A percentile compares a stretch with the other conserved stretches of the same genome.
phyloP scores from a whole-genome alignment of 2,329 filamentous ascomycete genomes.

The Hymenoscyphus repandus region DNA sequence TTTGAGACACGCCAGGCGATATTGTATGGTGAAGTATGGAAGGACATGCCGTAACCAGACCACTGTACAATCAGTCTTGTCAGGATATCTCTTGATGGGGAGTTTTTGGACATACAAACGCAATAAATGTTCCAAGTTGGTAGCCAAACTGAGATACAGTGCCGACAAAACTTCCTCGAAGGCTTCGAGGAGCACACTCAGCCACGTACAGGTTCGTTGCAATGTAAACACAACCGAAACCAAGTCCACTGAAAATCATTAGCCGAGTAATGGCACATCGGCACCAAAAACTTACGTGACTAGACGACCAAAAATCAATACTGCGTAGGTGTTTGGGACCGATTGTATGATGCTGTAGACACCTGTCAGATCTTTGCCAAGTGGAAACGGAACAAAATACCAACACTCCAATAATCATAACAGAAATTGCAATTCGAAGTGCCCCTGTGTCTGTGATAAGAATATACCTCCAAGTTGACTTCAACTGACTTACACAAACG shows the following conservation, averaged over 20 bases:
- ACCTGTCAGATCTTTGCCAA: not conserved
- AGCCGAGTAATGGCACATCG: not conserved
- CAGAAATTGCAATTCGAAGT: slow-evolving; percentile 31
- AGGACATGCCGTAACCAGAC: slow-evolving; percentile 40
- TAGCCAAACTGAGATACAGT: slow-evolving; percentile 39
- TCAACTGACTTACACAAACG: too few species aligned
- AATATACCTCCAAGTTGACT: too few species aligned
- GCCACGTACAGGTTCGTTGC: slow-evolving; percentile 39
- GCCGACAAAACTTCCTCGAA: slow-evolving; percentile 38
- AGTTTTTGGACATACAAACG: slow-evolving; percentile 27
- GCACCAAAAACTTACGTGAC: slow-evolving; percentile 31
- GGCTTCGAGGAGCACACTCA: slow-evolving; percentile 36
- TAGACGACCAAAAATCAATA: slow-evolving; percentile 37
- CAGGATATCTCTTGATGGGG: too few species aligned
- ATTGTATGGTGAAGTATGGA: slow-evolving; percentile 36
- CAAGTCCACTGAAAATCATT: slow-evolving; percentile 30
- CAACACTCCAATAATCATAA: slow-evolving; percentile 37
- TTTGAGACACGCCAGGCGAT: slow-evolving; percentile 40
- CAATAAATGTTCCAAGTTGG: slow-evolving; percentile 39
- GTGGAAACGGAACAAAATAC: slow-evolving; percentile 1
- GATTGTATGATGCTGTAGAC: slow-evolving; percentile 34
- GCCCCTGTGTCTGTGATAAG: too few species aligned
- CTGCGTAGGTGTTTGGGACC: slow-evolving; percentile 37
- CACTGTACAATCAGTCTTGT: too few species aligned
- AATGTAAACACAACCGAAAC: slow-evolving; percentile 39